Percentiles rank a stretch among this genome's conserved stretches.
phyloP scores from a whole-genome alignment of 2,329 filamentous ascomycete genomes.

The Lasiodiplodia hormozganensis region DNA sequence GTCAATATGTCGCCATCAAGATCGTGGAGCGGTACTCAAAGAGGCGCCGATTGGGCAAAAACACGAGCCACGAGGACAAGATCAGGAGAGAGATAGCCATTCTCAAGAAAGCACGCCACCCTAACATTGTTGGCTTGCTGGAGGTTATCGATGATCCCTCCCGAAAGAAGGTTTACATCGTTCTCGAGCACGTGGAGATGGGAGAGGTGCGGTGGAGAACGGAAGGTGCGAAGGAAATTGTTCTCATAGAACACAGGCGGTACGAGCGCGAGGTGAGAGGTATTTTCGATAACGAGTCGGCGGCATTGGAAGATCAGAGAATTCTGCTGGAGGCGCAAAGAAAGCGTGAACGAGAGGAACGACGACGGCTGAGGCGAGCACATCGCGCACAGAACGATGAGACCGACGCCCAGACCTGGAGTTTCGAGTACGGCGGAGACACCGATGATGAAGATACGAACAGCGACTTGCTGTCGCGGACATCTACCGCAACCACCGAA shows the following conservation, averaged over 20 bases:
- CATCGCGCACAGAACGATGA: constrained; percentile 38
- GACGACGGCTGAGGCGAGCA: constrained; percentile 46
- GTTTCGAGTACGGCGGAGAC: constrained; percentile 77
- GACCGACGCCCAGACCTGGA: constrained; percentile 73
- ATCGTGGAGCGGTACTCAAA: constrained; percentile 97
- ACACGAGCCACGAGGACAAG: constrained; percentile 76
- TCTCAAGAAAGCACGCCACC: constrained; percentile 95
- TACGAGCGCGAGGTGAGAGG: constrained; percentile 73
- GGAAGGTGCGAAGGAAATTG: constrained; percentile 83
- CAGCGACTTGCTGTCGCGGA: constrained; percentile 44
- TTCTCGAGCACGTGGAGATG: constrained; percentile 91
- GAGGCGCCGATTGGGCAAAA: constrained; percentile 82
- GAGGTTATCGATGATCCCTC: constrained; percentile 98
- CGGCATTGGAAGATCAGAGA: constrained; percentile 52
- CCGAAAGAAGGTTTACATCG: constrained; percentile 97
- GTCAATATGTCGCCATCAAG: constrained; percentile 91
- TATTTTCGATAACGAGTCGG: constrained; percentile 51
- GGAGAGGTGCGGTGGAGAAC: constrained; percentile 95
- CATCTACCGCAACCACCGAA: constrained; percentile 42
- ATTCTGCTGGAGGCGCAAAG: constrained; percentile 54
- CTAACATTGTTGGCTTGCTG: constrained; percentile 93
- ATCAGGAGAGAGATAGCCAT: constrained; percentile 97
- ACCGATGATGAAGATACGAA: constrained; percentile 58
- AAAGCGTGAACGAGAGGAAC: constrained; percentile 62
- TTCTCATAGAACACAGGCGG: constrained; percentile 79